Conservation (phyloP, 257 asterid genomes). For the Gentiana macrophylla region DNA sequence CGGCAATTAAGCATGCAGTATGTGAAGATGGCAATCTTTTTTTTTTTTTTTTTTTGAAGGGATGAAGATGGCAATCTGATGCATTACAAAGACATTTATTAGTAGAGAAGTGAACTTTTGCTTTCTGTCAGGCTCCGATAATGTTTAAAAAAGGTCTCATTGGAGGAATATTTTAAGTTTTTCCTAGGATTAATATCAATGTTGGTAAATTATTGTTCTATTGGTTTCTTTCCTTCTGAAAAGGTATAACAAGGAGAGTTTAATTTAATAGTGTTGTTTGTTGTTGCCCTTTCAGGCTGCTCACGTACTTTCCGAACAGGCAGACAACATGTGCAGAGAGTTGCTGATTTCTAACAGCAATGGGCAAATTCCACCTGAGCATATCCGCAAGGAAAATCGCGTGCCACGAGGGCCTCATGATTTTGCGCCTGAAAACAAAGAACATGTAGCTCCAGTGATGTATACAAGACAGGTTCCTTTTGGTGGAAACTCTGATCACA, state of each 20-base stretch:
- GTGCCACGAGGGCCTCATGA: conserved; percentile 25
- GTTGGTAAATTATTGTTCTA: not conserved
- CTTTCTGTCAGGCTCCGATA: too few species aligned
- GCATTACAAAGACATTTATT: too few species aligned
- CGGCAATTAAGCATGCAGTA: too few species aligned
- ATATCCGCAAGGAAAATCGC: conserved; percentile 22
- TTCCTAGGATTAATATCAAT: too few species aligned
- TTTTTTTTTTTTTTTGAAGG: too few species aligned
- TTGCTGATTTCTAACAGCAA: conserved; percentile 21
- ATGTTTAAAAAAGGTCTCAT: too few species aligned
- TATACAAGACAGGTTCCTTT: conserved; percentile 46
- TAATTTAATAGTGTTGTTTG: not conserved
- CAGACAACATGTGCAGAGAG: conserved; percentile 29
- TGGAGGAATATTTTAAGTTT: too few species aligned
- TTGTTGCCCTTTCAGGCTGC: conserved; percentile 47
- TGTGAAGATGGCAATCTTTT: too few species aligned
- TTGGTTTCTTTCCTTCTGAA: not conserved
- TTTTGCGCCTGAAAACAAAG: conserved; percentile 19
- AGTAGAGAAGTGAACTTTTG: too few species aligned
- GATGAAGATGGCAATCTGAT: too few species aligned
- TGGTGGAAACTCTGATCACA: conserved; percentile 29
- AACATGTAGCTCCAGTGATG: conserved; percentile 48
- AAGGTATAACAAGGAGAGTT: not conserved
- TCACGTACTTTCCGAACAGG: conserved; percentile 51
- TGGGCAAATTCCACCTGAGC: conserved; percentile 20